These are phyloP conservation scores for Solanum lignicaule DNA, from an alignment of 257 asterid species.

Conservation along the genomic window DNA sequence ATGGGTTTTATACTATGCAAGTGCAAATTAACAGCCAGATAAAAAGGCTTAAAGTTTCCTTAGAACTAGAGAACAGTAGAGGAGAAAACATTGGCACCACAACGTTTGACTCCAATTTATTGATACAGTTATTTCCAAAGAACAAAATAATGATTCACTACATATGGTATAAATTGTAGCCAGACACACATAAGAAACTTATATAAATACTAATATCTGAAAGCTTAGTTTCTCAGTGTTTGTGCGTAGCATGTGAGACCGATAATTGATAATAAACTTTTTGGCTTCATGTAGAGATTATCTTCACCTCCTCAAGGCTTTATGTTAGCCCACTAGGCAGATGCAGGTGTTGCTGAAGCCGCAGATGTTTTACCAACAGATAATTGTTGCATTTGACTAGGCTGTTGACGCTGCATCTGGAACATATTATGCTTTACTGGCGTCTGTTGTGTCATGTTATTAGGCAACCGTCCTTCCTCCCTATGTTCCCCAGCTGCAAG, in stretches of 20 bases:
- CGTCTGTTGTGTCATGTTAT: conserved; percentile 21
- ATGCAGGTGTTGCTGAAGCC: conserved; percentile 34
- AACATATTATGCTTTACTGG: conserved; percentile 42
- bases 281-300: neutral
- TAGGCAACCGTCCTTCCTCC: conserved; percentile 41
- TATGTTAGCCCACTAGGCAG: conserved; percentile 15
- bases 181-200: neutral
- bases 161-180: neutral
- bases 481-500: conserved; percentile 34
- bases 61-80: neutral
- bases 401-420: conserved; percentile 35
- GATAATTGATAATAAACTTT: neutral
- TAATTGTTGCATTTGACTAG: conserved; percentile 27
- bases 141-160: neutral
- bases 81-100: neutral
- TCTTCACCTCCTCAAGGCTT: neutral
- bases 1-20: neutral
- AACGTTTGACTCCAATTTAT: neutral
- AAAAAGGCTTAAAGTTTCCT: neutral
- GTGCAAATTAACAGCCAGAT: neutral
- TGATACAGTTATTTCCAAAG: neutral
- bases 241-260: neutral
- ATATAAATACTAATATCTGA: neutral
- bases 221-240: neutral
- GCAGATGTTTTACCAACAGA: conserved; percentile 25